Evolutionary conservation across 345 rosid species (phyloP).

Genomic region (Limnanthes douglasii): DNA sequence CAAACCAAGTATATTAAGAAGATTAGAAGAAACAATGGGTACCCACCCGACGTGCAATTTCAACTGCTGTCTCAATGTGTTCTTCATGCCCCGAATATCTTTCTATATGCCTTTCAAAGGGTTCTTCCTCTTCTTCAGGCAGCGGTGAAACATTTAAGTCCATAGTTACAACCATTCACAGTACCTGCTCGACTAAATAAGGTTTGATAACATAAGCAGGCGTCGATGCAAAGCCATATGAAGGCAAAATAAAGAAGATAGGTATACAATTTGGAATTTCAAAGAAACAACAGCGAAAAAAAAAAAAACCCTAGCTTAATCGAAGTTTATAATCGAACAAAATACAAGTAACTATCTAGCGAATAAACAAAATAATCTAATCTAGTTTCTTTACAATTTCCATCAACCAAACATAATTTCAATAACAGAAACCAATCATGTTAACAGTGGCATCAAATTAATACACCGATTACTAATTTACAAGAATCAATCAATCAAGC

Average conservation of each 20-base stretch:
- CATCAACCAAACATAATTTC: slow-evolving; percentile 4
- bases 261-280: too few species aligned
- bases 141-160: not conserved
- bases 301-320: not conserved
- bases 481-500: slow-evolving; percentile 1
- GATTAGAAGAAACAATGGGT: not conserved
- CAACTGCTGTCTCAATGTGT: not conserved
- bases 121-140: not conserved
- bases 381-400: not conserved
- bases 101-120: not conserved
- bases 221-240: too few species aligned
- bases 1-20: too few species aligned
- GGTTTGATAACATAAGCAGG: too few species aligned
- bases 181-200: slow-evolving; percentile 6
- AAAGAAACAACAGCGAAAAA: too few species aligned
- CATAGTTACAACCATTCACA: slow-evolving; percentile 19
- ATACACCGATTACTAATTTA: not conserved
- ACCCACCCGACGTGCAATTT: too few species aligned
- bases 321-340: not conserved
- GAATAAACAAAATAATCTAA: not conserved
- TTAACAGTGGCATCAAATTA: slow-evolving; percentile 11
- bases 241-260: too few species aligned
- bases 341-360: slow-evolving; percentile 4
- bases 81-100: not conserved
- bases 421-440: slow-evolving; percentile 10